Conservation (phyloP, 805 yeast species). For the Wickerhamomyces alni region DNA sequence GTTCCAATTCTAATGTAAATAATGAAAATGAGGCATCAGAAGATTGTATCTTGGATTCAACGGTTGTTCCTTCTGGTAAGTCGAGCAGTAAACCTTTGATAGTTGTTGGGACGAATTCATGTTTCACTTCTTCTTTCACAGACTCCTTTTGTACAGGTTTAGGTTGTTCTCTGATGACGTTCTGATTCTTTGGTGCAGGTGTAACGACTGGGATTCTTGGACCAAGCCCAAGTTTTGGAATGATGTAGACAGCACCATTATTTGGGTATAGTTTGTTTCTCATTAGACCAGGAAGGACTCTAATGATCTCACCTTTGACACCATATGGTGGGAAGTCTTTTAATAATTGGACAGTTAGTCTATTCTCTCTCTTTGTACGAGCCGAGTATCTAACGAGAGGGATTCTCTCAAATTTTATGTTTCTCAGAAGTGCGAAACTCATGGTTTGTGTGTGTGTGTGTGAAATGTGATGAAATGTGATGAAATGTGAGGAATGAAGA, state of each 20-base stretch:
- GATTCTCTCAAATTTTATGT: conserved; percentile 13
- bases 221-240: conserved; percentile 19
- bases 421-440: conserved; percentile 8
- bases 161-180: conserved; percentile 1
- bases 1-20: conserved; percentile 16
- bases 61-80: conserved; percentile 6
- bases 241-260: conserved; percentile 71
- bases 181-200: conserved; percentile 8
- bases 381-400: conserved; percentile 39
- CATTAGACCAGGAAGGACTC: conserved; percentile 78
- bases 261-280: conserved; percentile 65
- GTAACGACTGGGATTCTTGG: conserved; percentile 24
- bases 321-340: conserved; percentile 63
- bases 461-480: no score
- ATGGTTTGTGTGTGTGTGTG: neutral
- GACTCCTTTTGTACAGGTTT: conserved; percentile 2
- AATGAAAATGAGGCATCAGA: conserved; percentile 15
- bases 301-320: conserved; percentile 61
- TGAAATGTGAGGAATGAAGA: no score
- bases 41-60: conserved; percentile 3
- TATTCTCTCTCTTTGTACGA: conserved; percentile 42
- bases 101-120: no score
- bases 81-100: conserved; percentile 19
- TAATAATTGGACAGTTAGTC: conserved; percentile 70
- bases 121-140: conserved; percentile 1